Conservation (phyloP, 169 alveolate species). For the Perkinsus olseni region DNA sequence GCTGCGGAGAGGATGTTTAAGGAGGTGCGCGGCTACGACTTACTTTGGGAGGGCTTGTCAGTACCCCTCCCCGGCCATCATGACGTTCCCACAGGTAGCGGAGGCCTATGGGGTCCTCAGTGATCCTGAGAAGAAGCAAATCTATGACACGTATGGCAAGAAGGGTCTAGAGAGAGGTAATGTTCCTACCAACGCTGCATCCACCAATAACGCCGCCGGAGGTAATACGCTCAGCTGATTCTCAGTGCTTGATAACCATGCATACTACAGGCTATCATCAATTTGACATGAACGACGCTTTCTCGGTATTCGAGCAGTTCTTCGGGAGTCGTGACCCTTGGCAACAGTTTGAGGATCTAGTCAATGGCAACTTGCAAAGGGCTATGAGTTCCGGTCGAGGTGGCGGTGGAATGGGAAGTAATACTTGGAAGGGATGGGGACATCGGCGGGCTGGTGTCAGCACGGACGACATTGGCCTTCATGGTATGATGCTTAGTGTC, state of each 20-base stretch:
- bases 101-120: conserved; percentile 48
- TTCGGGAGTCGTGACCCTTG: neutral
- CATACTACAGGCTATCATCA: neutral
- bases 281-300: neutral
- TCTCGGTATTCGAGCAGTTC: neutral
- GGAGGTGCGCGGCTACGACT: neutral
- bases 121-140: conserved; percentile 38
- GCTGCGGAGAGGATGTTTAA: neutral
- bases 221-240: neutral
- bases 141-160: conserved; percentile 40
- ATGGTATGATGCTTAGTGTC: no score
- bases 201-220: neutral
- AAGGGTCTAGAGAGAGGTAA: conserved; percentile 40
- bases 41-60: no score
- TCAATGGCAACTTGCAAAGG: neutral
- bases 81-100: conserved; percentile 32
- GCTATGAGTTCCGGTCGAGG: neutral
- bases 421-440: neutral
- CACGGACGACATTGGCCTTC: no score
- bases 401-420: neutral
- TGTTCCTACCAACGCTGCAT: neutral
- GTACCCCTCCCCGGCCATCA: neutral
- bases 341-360: neutral
- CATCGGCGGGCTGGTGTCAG: no score
- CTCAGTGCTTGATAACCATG: neutral